Base-by-base conservation (phyloP, 805 yeast species). In the Candida methanosorbosa region DNA sequence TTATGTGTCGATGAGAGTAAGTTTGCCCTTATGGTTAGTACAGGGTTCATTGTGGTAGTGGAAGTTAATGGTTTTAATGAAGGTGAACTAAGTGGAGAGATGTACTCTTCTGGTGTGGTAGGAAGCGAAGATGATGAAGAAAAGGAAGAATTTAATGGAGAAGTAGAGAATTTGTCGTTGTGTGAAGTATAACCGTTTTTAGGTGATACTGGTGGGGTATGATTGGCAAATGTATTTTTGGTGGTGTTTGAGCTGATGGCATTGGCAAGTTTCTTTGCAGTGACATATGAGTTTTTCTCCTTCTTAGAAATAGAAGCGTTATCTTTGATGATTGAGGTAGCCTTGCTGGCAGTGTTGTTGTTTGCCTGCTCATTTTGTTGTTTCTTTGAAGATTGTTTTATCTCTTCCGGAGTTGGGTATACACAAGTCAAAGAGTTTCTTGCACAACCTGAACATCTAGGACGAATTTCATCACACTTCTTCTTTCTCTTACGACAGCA, bases 401-500 rank as follows among this genome's bases (percentile, higher is more conserved):
- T 29, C 16, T 49, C 44, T 12, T 40, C 41, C 4, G 35, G 36
- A 8, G 47, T 34, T 9, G 64, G 64, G 34, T 58, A 59, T 8
- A 56, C 56, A 39, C 65, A 59, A 13, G 52, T 44, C 12, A 57
- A 43, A 43, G 41, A 46, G 37, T 59, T 58, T 38, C 63, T 41
- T 3, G 44, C 32, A 38, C 64, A 59, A 8, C 63, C 64, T 0
- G 61, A 49, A 36, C 64, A 59, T 5, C 49, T 44, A 4, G 63
- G 63, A 37, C 47, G 49, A 21, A 43, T 35, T 37, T 58, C 63
- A 35, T 58, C 60, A 39, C 64, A 59, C 46, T 59, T 59, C 59
- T 58, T 59, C 57, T 58, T 58, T 33, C 64, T 45, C 31, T 41
- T 50, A 18, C 64, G 54, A 34, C 65, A 59, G 35, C 63, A 58